These are phyloP conservation scores for Cryptococcus deneoformans DNA, from an alignment of 1,284 basidiomycete species.

Conservation along the genomic window DNA sequence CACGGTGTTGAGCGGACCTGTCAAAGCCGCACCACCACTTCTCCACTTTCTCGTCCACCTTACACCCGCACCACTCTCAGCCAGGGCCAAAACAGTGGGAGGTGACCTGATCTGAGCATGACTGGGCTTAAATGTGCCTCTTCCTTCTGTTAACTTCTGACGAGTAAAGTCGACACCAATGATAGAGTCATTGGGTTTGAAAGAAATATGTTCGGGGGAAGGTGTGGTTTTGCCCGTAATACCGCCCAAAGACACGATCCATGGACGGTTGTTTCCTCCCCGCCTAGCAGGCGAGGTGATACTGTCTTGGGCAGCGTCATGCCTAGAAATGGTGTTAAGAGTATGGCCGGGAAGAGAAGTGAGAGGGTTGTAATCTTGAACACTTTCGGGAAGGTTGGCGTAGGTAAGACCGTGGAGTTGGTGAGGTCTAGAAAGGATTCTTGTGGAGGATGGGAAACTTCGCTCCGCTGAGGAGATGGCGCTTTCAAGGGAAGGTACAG, in stretches of 20 bases:
- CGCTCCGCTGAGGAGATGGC: conserved; percentile 16
- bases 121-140: conserved; percentile 29
- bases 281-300: neutral
- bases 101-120: conserved; percentile 24
- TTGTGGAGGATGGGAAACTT: conserved; percentile 3
- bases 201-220: neutral
- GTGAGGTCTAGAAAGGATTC: conserved; percentile 33
- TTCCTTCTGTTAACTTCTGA: conserved; percentile 25
- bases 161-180: neutral
- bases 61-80: conserved; percentile 9
- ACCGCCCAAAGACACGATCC: conserved; percentile 43
- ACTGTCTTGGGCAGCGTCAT: neutral
- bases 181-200: neutral
- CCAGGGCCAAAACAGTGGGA: conserved; percentile 31
- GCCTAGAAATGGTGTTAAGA: conserved; percentile 18
- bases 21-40: neutral
- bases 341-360: conserved; percentile 15
- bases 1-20: neutral
- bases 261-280: conserved; percentile 12
- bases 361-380: conserved; percentile 2
- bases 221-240: conserved; percentile 22
- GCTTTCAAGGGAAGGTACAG: conserved; percentile 27
- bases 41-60: neutral
- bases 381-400: conserved; percentile 6
- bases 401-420: conserved; percentile 39